phyloP scores from a whole-genome alignment of 257 asterid genomes.

The Primulina tabacum region DNA sequence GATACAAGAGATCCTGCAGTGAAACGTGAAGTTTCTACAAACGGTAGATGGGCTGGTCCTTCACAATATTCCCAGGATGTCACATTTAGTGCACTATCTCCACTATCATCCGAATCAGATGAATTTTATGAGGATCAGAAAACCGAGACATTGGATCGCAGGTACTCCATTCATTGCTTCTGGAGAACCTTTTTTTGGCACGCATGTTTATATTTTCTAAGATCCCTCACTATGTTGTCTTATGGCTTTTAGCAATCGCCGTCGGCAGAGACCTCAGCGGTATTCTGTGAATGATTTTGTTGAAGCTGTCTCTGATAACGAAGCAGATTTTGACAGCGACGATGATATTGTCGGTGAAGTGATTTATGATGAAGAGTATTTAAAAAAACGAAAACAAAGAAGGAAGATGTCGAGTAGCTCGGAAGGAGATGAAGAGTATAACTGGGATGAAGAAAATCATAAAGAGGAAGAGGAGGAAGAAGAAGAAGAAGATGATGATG shows the following conservation, averaged over 20 bases:
- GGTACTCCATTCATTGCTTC: slow-evolving; percentile 39
- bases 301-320: slow-evolving; percentile 71
- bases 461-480: slow-evolving; percentile 92
- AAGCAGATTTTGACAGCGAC: slow-evolving; percentile 79
- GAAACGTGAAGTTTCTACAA: slow-evolving; percentile 52
- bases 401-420: slow-evolving; percentile 78
- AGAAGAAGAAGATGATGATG: slow-evolving; percentile 61
- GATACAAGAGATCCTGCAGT: slow-evolving; percentile 49
- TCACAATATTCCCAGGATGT: slow-evolving; percentile 44
- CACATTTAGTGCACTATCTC: slow-evolving; percentile 48
- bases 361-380: slow-evolving; percentile 82
- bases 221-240: slow-evolving; percentile 10
- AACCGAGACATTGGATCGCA: slow-evolving; percentile 56
- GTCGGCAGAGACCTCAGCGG: slow-evolving; percentile 82
- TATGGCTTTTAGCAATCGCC: slow-evolving; percentile 53
- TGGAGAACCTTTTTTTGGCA: not conserved
- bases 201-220: not conserved
- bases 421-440: slow-evolving; percentile 88
- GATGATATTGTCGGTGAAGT: slow-evolving; percentile 96
- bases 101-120: slow-evolving; percentile 56
- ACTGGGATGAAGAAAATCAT: slow-evolving; percentile 63
- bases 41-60: slow-evolving; percentile 69
- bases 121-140: slow-evolving; percentile 49
- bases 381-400: slow-evolving; percentile 58
- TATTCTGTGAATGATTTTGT: slow-evolving; percentile 65